Percentiles rank a stretch among this genome's conserved stretches.
Evolutionary conservation across 176 grass and related monocot species (phyloP).

Genomic region (Bothriochloa decipiens): DNA sequence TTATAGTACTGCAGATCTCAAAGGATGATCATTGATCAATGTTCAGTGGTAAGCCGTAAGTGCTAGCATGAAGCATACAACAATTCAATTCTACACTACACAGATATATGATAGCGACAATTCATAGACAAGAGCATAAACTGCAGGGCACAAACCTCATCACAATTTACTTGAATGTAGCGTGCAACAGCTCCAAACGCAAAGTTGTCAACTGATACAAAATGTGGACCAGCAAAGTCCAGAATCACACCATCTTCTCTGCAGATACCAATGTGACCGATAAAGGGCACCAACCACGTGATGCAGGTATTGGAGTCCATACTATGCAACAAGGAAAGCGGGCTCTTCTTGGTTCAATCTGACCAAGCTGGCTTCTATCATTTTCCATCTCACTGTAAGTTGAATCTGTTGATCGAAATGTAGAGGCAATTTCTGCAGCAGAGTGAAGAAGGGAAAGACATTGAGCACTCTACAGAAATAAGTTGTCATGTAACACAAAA

Average conservation of each 20-base stretch:
- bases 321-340: constrained; percentile 88
- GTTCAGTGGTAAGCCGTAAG: background rate
- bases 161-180: constrained; percentile 72
- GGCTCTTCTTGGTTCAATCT: constrained; percentile 78
- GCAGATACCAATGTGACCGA: constrained; percentile 92
- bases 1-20: constrained; percentile 57
- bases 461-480: background rate
- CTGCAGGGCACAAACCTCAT: constrained; percentile 57
- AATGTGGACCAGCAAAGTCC: constrained; percentile 92
- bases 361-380: constrained; percentile 38
- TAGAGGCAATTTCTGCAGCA: background rate
- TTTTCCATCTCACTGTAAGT: constrained; percentile 51
- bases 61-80: constrained; percentile 1
- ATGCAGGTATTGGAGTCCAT: constrained; percentile 95
- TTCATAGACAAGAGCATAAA: background rate
- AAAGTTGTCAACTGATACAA: constrained; percentile 91
- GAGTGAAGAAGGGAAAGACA: background rate
- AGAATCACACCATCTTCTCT: constrained; percentile 95
- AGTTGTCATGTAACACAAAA: constrained; percentile 10
- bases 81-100: background rate
- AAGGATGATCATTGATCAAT: constrained; percentile 24
- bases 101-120: background rate
- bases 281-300: constrained; percentile 90
- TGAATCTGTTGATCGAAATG: background rate
- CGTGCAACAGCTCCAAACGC: constrained; percentile 81